Evolutionary conservation across 768 basidiomycete species (phyloP), one percentile per base, ranked within the genome.

Genomic region (Boletus subparvulus): DNA sequence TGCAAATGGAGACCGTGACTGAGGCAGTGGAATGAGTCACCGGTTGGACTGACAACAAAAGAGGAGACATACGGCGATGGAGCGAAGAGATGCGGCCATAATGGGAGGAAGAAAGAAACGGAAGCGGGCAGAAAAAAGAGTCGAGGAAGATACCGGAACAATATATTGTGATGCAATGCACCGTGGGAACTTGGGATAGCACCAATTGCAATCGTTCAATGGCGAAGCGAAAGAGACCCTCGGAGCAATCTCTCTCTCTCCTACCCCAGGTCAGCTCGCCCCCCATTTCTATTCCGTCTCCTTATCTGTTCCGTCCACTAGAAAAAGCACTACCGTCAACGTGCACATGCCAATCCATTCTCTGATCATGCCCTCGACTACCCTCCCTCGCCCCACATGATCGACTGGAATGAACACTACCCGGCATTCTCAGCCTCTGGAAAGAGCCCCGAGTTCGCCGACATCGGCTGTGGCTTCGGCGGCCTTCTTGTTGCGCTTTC

Each of bases 401-500:
- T 96, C 70, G 86, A 95, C 73, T 97, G 95, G 95, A 71, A 77
- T 12, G 70, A 73, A 21, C 92, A 94, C 72, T 98, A 86, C 74
- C 95, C 96, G 0, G 79, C 83, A 30, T 89, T 85, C 69, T 70
- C 76, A 32, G 72, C 67, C 24, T 70, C 79, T 35, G 78, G 78
- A 41, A 89, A 89, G 66, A 74, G 76, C 11, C 95, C 97, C 44
- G 93, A 95, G 73, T 97, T 94, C 67, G 97, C 93, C 4, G 97
- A 99, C 72, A 85, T 99, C 36, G 97, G 97, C 0, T 99, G 97
- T 71, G 97, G 97, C 42, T 99, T 98, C 66, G 97, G 97, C 14
- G 97, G 97, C 16, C 83, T 99, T 40, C 77, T 96, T 57, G 89
- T 95, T 61, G 75, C 90, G 5, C 83, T 99, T 16, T 92, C 94